Evolutionary conservation across 1,284 basidiomycete species (phyloP), one percentile per base, ranked within the genome.

Genomic region (Lignosus rhinocerotis): DNA sequence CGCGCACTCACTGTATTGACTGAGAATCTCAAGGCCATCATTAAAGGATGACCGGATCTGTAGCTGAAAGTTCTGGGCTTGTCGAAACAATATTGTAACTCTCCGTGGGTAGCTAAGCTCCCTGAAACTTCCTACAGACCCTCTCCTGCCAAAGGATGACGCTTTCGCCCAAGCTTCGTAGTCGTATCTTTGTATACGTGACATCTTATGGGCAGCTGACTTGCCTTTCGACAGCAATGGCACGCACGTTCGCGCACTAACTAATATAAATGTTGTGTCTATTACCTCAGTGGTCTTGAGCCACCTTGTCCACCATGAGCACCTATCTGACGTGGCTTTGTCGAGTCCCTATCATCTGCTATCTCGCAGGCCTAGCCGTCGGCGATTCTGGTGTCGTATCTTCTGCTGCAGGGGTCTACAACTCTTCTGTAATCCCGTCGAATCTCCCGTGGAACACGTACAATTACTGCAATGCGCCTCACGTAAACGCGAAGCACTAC

Each of bases 401-500:
- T 1, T 62, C 63, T 12, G 38, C 34, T 3, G 33, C 55, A 9
- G 75, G 75, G 11, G 68, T 64, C 43, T 64, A 64, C 33, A 53
- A 59, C 31, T 80, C 42, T 4, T 81, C 80, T 3, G 36, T 63
- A 30, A 80, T 79, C 6, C 79, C 79, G 7, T 59, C 64, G 0
- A 33, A 64, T 59, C 65, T 76, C 5, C 76, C 79, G 0, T 81
- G 79, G 80, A 75, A 81, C 68, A 81, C 77, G 5, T 82, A 82
- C 69, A 81, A 81, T 55, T 82, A 83, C 59, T 82, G 80, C 67
- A 82, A 83, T 53, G 80, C 81, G 0, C 80, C 80, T 0, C 80
- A 80, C 59, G 78, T 81, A 42, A 61, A 59, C 31, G 53, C 38
- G 12, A 34, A 42, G 51, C 62, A 78, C 76, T 61, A 64, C 21